phyloP scores from a whole-genome alignment of 1,284 basidiomycete genomes.

The Ustilago shanxiensis region DNA sequence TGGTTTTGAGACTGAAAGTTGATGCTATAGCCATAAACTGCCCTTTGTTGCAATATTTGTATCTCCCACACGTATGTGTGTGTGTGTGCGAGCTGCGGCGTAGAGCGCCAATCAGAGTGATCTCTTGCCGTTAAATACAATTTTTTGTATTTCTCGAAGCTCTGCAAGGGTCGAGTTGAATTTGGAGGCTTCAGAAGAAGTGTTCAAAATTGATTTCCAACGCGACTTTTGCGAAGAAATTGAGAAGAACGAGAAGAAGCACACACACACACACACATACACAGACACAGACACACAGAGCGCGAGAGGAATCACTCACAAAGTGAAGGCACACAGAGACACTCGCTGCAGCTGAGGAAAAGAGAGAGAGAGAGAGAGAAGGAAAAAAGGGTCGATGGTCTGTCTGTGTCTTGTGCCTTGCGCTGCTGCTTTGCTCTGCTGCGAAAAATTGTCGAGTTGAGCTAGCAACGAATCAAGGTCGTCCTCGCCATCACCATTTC shows the following conservation, averaged over 20 bases:
- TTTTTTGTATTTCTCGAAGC: slow-evolving; percentile 2
- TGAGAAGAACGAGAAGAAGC: slow-evolving; percentile 6
- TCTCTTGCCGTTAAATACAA: not conserved
- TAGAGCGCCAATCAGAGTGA: slow-evolving; percentile 14
- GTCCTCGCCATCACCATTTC: slow-evolving; percentile 26
- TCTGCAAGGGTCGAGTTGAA: slow-evolving; percentile 1
- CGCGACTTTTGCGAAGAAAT: slow-evolving; percentile 10
- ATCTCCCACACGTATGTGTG: slow-evolving; percentile 6
- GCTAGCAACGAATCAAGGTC: not conserved
- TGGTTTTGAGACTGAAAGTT: too few relatives aligned
- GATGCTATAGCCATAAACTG: not conserved
- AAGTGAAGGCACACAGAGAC: not conserved
- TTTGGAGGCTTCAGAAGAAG: not conserved
- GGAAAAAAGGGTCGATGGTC: slow-evolving; percentile 5
- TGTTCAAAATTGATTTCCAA: not conserved
- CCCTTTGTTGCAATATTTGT: slow-evolving; percentile 1
- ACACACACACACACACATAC: too few relatives aligned
- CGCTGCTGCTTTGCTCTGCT: slow-evolving; percentile 13
- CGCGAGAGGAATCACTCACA: slow-evolving; percentile 11
- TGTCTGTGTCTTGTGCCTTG: not conserved
- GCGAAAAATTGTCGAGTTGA: slow-evolving; percentile 42
- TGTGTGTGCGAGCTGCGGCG: slow-evolving; percentile 15
- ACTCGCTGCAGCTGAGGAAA: not conserved
- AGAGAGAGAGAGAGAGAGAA: not conserved
- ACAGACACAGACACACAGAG: too few relatives aligned